phyloP scores from a whole-genome alignment of 129 eudicot species.

The Logfia minima region DNA sequence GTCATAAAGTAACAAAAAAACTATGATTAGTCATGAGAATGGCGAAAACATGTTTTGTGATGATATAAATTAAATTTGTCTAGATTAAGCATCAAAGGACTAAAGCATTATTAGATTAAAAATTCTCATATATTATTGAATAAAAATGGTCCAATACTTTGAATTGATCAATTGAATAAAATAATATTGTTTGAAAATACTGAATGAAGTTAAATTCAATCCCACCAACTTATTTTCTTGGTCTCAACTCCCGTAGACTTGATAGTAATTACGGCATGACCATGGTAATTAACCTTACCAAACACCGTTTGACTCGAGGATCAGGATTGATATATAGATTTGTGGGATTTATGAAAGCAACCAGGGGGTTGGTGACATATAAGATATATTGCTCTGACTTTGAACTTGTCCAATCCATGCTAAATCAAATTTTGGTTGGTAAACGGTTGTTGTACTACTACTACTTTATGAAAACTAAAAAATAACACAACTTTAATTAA shows the following conservation, averaged over 20 bases:
- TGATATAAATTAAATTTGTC: too few relatives aligned
- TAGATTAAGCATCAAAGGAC: too few relatives aligned
- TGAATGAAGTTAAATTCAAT: not conserved
- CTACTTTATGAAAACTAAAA: too few relatives aligned
- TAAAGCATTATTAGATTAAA: too few relatives aligned
- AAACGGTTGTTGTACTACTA: too few relatives aligned
- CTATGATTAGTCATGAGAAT: too few relatives aligned
- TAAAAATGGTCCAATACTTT: not conserved
- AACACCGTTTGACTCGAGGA: not conserved
- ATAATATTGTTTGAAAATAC: not conserved
- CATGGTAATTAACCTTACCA: constrained; percentile 3
- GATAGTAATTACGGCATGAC: too few relatives aligned
- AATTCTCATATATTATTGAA: not conserved
- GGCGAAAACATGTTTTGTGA: too few relatives aligned
- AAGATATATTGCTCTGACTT: constrained; percentile 20
- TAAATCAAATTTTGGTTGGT: constrained; percentile 6
- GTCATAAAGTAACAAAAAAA: too few relatives aligned
- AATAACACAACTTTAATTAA: too few relatives aligned
- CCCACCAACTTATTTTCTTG: constrained; percentile 34
- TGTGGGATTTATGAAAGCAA: constrained; percentile 30
- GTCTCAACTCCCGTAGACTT: constrained; percentile 21
- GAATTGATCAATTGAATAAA: not conserved
- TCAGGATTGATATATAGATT: not conserved
- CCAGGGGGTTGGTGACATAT: constrained; percentile 34
- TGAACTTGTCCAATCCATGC: constrained; percentile 34